phyloP scores from a whole-genome alignment of 2,329 filamentous ascomycete species.

The Sclerotinia minor region DNA sequence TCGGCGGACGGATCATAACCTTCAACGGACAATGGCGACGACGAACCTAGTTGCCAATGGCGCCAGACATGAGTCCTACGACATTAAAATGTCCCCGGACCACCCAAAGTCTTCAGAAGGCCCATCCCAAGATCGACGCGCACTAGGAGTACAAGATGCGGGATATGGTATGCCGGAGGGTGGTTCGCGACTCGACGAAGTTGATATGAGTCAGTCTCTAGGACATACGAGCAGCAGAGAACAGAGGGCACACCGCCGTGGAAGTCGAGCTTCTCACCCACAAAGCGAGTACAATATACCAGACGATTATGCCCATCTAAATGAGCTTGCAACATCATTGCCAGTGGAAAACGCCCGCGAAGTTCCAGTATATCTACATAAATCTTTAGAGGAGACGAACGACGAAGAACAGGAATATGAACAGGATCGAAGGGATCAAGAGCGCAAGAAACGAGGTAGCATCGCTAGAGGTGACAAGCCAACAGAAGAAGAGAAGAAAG shows the following conservation, averaged over 20 bases:
- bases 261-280: constrained; percentile 19
- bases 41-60: constrained; percentile 1
- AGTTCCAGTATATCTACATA: constrained; percentile 43
- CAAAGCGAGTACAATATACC: constrained; percentile 32
- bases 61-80: neutral
- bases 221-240: constrained; percentile 35
- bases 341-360: constrained; percentile 49
- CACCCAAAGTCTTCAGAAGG: neutral
- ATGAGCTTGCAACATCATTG: constrained; percentile 47
- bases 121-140: neutral
- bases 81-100: neutral
- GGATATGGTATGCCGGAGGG: constrained; percentile 44
- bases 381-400: constrained; percentile 45
- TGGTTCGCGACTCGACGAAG: constrained; percentile 47
- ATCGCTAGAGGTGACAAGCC: constrained; percentile 20
- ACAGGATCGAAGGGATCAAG: constrained; percentile 24
- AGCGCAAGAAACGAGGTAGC: constrained; percentile 19
- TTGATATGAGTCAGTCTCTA: constrained; percentile 44
- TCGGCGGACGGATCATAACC: neutral
- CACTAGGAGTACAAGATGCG: constrained; percentile 3
- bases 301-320: constrained; percentile 46
- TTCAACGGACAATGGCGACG: constrained; percentile 24
- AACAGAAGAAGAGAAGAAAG: constrained; percentile 25
- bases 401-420: constrained; percentile 31
- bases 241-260: neutral